These are phyloP conservation scores for Pichia sp. DNA, from an alignment of 1,139 yeast genomes.

Conservation along the genomic window DNA sequence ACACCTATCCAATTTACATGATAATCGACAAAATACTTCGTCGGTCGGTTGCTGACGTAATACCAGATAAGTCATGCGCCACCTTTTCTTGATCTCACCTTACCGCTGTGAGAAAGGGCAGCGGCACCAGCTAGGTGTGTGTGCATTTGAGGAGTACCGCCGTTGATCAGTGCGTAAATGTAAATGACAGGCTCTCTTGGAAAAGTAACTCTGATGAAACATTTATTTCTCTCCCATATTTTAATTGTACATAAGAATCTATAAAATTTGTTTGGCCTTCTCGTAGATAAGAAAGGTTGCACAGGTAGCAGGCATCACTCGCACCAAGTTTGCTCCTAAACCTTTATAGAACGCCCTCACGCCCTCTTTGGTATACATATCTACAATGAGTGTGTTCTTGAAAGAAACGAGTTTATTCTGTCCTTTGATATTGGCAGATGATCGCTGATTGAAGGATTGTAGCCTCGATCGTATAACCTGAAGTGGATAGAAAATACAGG, in stretches of 20 bases:
- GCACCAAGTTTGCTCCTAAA: slow-evolving; percentile 48
- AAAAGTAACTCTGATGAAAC: background rate
- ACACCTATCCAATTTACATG: too few species aligned
- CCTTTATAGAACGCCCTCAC: slow-evolving; percentile 73
- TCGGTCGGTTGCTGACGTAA: too few species aligned
- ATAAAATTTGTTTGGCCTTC: slow-evolving; percentile 25
- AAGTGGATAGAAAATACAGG: slow-evolving; percentile 68
- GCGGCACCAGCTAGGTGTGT: too few species aligned
- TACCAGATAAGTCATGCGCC: too few species aligned
- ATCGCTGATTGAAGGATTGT: slow-evolving; percentile 40
- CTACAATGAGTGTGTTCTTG: background rate
- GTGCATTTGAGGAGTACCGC: background rate
- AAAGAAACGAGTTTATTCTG: too few species aligned
- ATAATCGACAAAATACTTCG: too few species aligned
- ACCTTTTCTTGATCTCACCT: too few species aligned
- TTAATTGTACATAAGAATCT: background rate
- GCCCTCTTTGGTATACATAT: slow-evolving; percentile 38
- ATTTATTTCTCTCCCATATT: too few species aligned
- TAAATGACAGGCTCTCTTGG: background rate
- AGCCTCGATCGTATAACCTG: slow-evolving; percentile 76
- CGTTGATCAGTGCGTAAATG: background rate
- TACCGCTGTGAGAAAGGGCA: too few species aligned
- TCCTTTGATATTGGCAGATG: slow-evolving; percentile 4
- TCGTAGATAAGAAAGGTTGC: slow-evolving; percentile 64
- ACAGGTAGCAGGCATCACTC: slow-evolving; percentile 72